Base-by-base conservation (phyloP, 2,329 filamentous ascomycete species). In the Thielaviopsis punctulata region DNA sequence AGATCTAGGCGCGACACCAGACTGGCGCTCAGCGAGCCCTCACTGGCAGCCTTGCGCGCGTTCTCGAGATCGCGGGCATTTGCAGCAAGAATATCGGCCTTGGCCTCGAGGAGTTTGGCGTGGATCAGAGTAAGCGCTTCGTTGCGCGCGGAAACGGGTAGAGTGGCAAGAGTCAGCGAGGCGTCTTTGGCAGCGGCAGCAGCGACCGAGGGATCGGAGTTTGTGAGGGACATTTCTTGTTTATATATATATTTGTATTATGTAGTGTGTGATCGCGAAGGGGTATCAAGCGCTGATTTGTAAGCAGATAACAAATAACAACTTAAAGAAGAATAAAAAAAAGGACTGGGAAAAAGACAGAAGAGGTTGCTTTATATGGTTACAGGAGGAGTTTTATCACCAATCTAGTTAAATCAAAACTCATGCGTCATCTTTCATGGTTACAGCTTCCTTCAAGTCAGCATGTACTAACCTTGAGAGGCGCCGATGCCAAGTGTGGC, bases 1-100 rank as follows among this genome's bases (percentile, higher is more conserved):
- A 98, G 72, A 66, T 98, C 90, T 56, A 98, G 74, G 52, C 92
- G 77, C 61, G 93, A 92, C 27, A 95, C 77, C 22, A 96, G 75
- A 62, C 86, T 92, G 61, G 83, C 76, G 64, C 81, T 90, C 48
- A 96, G 69, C 47, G 79, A 72, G 41, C 90, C 90, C 60, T 80
- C 77, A 15, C 80, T 76, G 19, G 85, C 86, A 48, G 86, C 85
- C 60, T 77, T 73, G 41, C 75, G 77, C 2, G 92, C 92, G 45
- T 76, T 70, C 51, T 81, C 79, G 51, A 98, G 75, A 65, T 98
- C 92, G 56, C 75, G 76, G 24, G 81, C 81, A 69, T 98, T 98
- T 56, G 92, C 92, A 43, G 81, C 79, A 48, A 98, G 75, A 58
- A 98, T 94, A 13, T 77, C 72, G 54, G 85, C 76, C 64, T 80